Conservation (phyloP, 495 filamentous ascomycete genomes). For the Xylaria flabelliformis region DNA sequence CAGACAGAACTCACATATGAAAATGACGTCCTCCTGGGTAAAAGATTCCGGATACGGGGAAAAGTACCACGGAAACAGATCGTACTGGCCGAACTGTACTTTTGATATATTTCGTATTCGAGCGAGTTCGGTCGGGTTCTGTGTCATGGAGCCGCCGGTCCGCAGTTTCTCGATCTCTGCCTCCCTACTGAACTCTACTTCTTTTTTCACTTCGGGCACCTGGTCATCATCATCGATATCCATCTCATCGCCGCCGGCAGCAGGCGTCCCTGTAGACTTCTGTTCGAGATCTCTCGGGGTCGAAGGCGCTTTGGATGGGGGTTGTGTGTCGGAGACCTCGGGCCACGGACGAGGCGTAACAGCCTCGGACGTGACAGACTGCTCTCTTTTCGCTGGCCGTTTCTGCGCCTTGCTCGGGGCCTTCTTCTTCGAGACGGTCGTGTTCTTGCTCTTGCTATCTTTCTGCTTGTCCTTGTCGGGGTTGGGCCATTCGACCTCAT, state of each 20-base stretch:
- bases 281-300: slow-evolving; percentile 46
- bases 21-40: slow-evolving; percentile 84
- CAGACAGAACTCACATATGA: slow-evolving; percentile 97
- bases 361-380: slow-evolving; percentile 53
- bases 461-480: slow-evolving; percentile 63
- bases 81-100: slow-evolving; percentile 90
- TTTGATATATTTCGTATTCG: slow-evolving; percentile 91
- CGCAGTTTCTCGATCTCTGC: slow-evolving; percentile 96
- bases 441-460: slow-evolving; percentile 57
- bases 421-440: slow-evolving; percentile 52
- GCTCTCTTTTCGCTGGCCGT: slow-evolving; percentile 56
- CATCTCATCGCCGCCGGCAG: slow-evolving; percentile 55
- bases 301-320: slow-evolving; percentile 46
- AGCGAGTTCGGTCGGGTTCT: slow-evolving; percentile 96
- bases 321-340: slow-evolving; percentile 35
- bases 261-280: slow-evolving; percentile 47
- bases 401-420: slow-evolving; percentile 63
- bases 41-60: slow-evolving; percentile 92
- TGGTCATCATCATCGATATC: slow-evolving; percentile 54
- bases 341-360: slow-evolving; percentile 56
- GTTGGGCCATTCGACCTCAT: slow-evolving; percentile 64
- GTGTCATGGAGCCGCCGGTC: slow-evolving; percentile 95
- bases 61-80: slow-evolving; percentile 98
- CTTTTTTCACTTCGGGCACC: slow-evolving; percentile 49
- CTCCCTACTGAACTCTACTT: slow-evolving; percentile 73